phyloP scores from a whole-genome alignment of 768 basidiomycete species.

The Gyrodon lividus region DNA sequence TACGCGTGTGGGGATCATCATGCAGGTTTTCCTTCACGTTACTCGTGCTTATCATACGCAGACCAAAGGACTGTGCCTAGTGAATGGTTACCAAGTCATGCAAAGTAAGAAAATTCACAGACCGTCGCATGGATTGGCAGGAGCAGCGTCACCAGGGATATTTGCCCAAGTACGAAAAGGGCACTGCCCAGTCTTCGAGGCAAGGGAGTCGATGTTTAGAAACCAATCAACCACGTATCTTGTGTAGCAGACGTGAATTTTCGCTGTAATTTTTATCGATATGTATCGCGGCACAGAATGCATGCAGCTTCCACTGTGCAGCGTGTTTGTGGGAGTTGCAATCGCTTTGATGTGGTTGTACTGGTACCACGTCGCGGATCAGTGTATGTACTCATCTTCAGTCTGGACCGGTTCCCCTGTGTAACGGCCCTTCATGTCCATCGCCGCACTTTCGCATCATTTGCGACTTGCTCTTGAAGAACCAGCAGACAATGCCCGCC shows the following conservation, averaged over 20 bases:
- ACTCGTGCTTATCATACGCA: slow-evolving; percentile 1
- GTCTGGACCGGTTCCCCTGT: neutral
- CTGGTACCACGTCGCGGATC: too few relatives aligned
- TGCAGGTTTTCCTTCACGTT: neutral
- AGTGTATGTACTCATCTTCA: too few relatives aligned
- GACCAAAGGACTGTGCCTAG: slow-evolving; percentile 28
- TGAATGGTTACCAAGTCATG: slow-evolving; percentile 1
- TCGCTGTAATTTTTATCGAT: neutral
- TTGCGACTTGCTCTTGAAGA: slow-evolving; percentile 59
- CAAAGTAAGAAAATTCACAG: neutral
- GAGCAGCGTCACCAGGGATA: slow-evolving; percentile 35
- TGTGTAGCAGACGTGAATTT: neutral
- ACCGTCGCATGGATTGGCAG: slow-evolving; percentile 16
- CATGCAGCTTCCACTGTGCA: neutral
- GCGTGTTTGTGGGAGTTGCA: neutral
- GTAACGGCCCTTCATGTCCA: slow-evolving; percentile 27
- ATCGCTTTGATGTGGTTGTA: too few relatives aligned
- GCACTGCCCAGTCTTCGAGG: too few relatives aligned
- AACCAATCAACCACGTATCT: neutral
- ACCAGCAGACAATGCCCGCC: slow-evolving; percentile 48
- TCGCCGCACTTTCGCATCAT: slow-evolving; percentile 45
- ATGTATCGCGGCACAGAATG: neutral
- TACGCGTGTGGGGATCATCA: slow-evolving; percentile 26
- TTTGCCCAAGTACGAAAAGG: slow-evolving; percentile 38
- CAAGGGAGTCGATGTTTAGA: slow-evolving; percentile 18